A percentile compares a stretch with the other conserved stretches of the same genome.
phyloP scores from a whole-genome alignment of 2,329 filamentous ascomycete species.

The Alternaria consortialis region DNA sequence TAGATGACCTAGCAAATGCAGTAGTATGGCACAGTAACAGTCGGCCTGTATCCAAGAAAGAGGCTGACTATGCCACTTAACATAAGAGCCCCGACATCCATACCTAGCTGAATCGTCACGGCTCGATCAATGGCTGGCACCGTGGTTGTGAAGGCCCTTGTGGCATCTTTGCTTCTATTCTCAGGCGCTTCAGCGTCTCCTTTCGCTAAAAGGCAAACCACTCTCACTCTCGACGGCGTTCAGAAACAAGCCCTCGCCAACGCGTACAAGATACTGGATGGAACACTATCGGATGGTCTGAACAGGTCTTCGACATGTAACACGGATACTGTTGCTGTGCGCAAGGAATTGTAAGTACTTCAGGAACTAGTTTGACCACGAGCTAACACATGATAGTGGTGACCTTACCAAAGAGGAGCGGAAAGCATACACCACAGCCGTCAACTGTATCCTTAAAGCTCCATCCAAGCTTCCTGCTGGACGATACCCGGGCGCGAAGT shows the following conservation, averaged over 20 bases:
- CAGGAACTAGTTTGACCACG: not conserved
- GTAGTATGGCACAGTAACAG: slow-evolving; percentile 4
- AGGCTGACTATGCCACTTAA: not conserved
- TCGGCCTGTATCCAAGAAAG: not conserved
- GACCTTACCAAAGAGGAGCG: slow-evolving; percentile 41
- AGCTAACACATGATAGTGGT: slow-evolving; percentile 27
- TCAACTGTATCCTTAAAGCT: slow-evolving; percentile 41
- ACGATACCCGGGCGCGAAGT: slow-evolving; percentile 43
- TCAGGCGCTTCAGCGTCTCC: slow-evolving; percentile 30
- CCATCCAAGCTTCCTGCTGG: slow-evolving; percentile 37
- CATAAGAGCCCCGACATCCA: slow-evolving; percentile 6
- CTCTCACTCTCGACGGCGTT: slow-evolving; percentile 34
- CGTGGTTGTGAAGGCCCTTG: slow-evolving; percentile 28
- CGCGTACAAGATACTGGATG: slow-evolving; percentile 40
- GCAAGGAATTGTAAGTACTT: slow-evolving; percentile 56
- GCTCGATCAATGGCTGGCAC: slow-evolving; percentile 33
- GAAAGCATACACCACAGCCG: slow-evolving; percentile 45
- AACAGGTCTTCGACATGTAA: slow-evolving; percentile 44
- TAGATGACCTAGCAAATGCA: slow-evolving; percentile 8
- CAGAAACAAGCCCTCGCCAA: slow-evolving; percentile 40
- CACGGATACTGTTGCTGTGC: slow-evolving; percentile 51
- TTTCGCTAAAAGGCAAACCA: slow-evolving; percentile 29
- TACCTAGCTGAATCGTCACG: not conserved
- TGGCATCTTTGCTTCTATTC: slow-evolving; percentile 35
- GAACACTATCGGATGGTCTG: slow-evolving; percentile 40